These are phyloP conservation scores for Adiantum capillusveneris DNA, from an alignment of 75 land plant species.

Conservation along the genomic window DNA sequence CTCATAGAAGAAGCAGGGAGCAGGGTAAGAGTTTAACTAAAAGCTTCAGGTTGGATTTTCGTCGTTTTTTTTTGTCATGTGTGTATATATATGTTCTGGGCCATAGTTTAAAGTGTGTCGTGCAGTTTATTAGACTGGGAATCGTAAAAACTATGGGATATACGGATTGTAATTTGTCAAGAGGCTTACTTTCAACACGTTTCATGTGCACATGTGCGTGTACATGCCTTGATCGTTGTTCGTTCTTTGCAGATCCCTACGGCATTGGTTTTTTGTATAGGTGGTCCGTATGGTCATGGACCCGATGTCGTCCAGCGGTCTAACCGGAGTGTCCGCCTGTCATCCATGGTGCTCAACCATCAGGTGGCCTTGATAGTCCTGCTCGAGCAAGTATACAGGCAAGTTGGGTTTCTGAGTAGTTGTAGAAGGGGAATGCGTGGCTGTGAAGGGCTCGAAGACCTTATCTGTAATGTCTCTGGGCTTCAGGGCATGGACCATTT, in stretches of 20 bases:
- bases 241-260: conserved; percentile 44
- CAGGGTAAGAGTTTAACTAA: conserved; percentile 10
- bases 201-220: no score
- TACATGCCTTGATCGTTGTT: no score
- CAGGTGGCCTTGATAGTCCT: conserved; percentile 81
- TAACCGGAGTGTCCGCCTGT: conserved; percentile 59
- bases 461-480: neutral
- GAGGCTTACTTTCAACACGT: no score
- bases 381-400: conserved; percentile 93
- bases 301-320: conserved; percentile 56
- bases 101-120: no score
- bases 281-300: conserved; percentile 98
- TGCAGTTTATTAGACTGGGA: no score
- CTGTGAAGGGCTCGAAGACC: no score
- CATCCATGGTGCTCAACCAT: conserved; percentile 88
- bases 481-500: conserved; percentile 65
- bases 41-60: no score
- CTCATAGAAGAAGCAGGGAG: conserved; percentile 22
- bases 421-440: no score
- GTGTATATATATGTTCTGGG: no score
- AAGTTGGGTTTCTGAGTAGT: neutral
- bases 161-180: no score
- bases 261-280: conserved; percentile 73
- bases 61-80: no score
- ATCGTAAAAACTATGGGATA: no score